Conservation (phyloP, 805 yeast genomes). For the Komagataella mondaviorum region DNA sequence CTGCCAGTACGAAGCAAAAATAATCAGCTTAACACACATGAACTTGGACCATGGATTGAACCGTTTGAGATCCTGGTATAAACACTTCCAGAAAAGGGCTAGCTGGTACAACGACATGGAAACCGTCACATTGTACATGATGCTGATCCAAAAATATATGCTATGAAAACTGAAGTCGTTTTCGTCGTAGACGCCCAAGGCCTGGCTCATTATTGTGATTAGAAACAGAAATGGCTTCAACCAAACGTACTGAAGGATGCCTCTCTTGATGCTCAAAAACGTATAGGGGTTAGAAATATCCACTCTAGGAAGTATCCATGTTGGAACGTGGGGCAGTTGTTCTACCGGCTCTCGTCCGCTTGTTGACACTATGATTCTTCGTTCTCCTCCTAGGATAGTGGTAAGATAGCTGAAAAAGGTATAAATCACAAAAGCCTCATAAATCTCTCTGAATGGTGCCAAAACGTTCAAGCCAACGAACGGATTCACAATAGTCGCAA, state of each 20-base stretch:
- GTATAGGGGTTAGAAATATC: constrained; percentile 83
- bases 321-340: constrained; percentile 26
- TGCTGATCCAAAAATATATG: constrained; percentile 47
- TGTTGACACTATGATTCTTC: constrained; percentile 60
- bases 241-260: constrained; percentile 92
- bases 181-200: constrained; percentile 35
- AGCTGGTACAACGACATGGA: constrained; percentile 71
- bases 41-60: constrained; percentile 90
- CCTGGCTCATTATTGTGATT: constrained; percentile 31
- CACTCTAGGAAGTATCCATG: constrained; percentile 37
- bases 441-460: constrained; percentile 76
- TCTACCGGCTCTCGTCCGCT: constrained; percentile 59
- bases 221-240: constrained; percentile 73
- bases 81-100: constrained; percentile 86
- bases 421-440: constrained; percentile 93
- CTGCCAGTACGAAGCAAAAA: constrained; percentile 99
- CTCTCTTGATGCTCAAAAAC: constrained; percentile 65
- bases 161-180: constrained; percentile 33
- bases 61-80: constrained; percentile 62
- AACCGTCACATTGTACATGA: constrained; percentile 69
- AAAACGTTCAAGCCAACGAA: constrained; percentile 26
- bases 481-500: constrained; percentile 36
- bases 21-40: constrained; percentile 81
- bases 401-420: constrained; percentile 81
- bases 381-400: constrained; percentile 82